Percentiles rank a stretch among this genome's conserved stretches.
Evolutionary conservation across 208 protist genomes (phyloP).

Genomic region (Trypanosoma avium): DNA sequence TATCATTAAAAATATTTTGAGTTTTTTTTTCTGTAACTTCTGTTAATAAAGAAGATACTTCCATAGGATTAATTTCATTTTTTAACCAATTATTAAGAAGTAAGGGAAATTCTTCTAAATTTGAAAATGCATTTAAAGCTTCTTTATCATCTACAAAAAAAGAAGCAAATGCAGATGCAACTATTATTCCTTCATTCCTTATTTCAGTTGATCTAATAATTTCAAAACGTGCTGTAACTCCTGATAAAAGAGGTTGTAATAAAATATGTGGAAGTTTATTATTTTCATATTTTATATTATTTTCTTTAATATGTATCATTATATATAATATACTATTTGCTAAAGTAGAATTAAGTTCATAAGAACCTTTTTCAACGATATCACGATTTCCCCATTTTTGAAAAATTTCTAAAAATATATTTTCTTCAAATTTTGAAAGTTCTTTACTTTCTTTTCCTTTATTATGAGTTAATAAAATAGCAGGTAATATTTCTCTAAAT

Average conservation of each 20-base stretch:
- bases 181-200: constrained; percentile 26
- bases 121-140: constrained; percentile 20
- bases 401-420: constrained; percentile 30
- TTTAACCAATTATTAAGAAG: constrained; percentile 29
- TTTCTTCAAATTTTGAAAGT: constrained; percentile 12
- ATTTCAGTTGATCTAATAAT: constrained; percentile 18
- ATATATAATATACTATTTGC: constrained; percentile 60
- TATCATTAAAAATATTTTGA: neutral
- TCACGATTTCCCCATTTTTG: constrained; percentile 38
- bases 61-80: constrained; percentile 7
- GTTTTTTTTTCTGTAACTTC: neutral
- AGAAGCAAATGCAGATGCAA: constrained; percentile 34
- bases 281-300: constrained; percentile 2
- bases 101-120: constrained; percentile 18
- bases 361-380: constrained; percentile 37
- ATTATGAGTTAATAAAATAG: neutral
- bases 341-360: constrained; percentile 39
- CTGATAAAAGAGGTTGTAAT: constrained; percentile 40
- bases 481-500: constrained; percentile 25
- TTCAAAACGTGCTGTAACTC: constrained; percentile 45
- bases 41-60: neutral
- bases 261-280: constrained; percentile 29
- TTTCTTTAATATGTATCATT: constrained; percentile 38
- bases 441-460: neutral
- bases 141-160: constrained; percentile 23